Evolutionary conservation across 805 yeast genomes (phyloP).

Genomic region (Yarrowia sp.): DNA sequence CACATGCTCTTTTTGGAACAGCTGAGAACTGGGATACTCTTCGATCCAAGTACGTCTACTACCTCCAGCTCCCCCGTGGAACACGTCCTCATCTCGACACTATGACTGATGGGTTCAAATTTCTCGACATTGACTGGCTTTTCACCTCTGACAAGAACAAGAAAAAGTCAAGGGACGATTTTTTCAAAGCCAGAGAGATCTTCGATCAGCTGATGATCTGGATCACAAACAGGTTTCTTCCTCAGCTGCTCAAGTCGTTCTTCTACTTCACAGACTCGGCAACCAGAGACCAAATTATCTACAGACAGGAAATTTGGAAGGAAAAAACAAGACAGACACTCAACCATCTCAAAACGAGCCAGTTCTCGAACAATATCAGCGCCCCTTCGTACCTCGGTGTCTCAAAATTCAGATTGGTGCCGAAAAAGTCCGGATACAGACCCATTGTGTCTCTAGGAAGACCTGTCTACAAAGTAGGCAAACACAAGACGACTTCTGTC

Average conservation of each 20-base stretch:
- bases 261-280: constrained; percentile 23
- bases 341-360: not conserved
- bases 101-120: not conserved
- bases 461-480: not conserved
- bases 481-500: not conserved
- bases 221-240: not conserved
- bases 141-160: not conserved
- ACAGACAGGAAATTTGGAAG: constrained; percentile 4
- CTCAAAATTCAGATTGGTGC: constrained; percentile 29
- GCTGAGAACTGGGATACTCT: not conserved
- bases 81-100: not conserved
- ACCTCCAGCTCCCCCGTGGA: not conserved
- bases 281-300: not conserved
- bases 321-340: not conserved
- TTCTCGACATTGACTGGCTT: constrained; percentile 16
- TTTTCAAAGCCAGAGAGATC: constrained; percentile 4
- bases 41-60: constrained; percentile 1
- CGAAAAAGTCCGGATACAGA: constrained; percentile 10
- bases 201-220: constrained; percentile 6
- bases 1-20: not conserved
- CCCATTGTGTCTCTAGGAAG: constrained; percentile 27
- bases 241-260: not conserved
- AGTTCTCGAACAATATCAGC: not conserved
- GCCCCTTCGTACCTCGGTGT: constrained; percentile 3
- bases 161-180: constrained; percentile 10